Percentiles rank a stretch among this genome's conserved stretches.
Conservation (phyloP, 2,329 filamentous ascomycete species). For the Paracamarosporium sp. region DNA sequence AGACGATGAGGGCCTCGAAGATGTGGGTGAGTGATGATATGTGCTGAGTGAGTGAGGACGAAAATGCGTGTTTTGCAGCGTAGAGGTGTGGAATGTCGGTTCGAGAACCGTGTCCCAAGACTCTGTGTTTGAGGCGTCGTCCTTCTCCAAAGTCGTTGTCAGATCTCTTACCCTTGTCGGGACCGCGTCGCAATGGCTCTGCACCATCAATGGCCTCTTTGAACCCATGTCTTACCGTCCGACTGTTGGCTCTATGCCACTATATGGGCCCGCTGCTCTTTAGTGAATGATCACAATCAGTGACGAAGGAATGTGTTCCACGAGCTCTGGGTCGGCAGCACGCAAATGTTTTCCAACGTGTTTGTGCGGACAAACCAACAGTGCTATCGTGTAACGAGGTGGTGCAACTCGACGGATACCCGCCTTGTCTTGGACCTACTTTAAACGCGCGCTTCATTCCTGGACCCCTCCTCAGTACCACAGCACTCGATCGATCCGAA, state of each 20-base stretch:
- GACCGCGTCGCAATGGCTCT: slow-evolving; percentile 3
- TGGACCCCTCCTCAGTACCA: background rate
- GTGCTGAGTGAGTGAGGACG: slow-evolving; percentile 1
- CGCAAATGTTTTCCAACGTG: background rate
- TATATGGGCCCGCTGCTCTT: background rate
- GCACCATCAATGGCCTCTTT: background rate
- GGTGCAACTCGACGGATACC: background rate
- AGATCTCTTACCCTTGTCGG: background rate
- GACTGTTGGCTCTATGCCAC: background rate
- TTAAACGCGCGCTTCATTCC: background rate
- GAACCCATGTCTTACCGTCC: background rate
- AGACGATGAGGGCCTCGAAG: slow-evolving; percentile 6
- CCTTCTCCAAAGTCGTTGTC: background rate
- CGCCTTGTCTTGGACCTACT: background rate
- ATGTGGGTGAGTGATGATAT: background rate
- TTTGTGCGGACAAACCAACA: background rate
- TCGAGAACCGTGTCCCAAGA: slow-evolving; percentile 1
- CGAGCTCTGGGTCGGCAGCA: background rate
- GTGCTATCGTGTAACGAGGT: slow-evolving; percentile 1
- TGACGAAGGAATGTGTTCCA: background rate
- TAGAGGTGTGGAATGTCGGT: background rate
- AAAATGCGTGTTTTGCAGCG: background rate
- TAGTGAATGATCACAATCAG: background rate
- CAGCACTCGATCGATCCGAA: background rate
- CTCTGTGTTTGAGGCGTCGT: background rate